These are phyloP conservation scores for Bipolaris cookei DNA, from an alignment of 2,329 filamentous ascomycete genomes.

Conservation along the genomic window DNA sequence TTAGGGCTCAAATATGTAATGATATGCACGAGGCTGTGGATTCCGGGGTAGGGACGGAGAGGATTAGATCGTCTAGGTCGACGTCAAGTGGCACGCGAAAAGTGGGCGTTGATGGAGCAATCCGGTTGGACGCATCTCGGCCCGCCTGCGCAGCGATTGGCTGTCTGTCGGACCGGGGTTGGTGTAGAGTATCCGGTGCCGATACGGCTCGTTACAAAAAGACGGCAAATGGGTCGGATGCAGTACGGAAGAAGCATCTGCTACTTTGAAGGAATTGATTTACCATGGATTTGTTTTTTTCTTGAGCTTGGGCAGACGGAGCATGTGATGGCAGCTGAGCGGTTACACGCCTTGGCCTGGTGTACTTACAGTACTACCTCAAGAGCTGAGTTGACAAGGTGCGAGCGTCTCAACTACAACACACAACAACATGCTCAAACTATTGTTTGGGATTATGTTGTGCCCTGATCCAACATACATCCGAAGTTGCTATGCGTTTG, in stretches of 20 bases:
- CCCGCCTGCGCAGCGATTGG: conserved; percentile 17
- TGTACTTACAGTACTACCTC: neutral
- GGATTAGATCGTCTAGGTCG: conserved; percentile 4
- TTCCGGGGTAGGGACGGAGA: conserved; percentile 18
- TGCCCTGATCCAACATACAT: too few species aligned
- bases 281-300: neutral
- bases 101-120: neutral
- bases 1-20: conserved; percentile 10
- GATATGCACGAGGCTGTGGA: conserved; percentile 6
- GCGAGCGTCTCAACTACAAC: neutral
- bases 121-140: conserved; percentile 26
- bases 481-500: neutral
- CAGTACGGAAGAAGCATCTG: neutral
- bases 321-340: neutral
- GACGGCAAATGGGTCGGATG: neutral
- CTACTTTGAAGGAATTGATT: neutral
- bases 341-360: neutral
- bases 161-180: conserved; percentile 21
- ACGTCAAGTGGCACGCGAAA: conserved; percentile 4
- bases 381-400: neutral
- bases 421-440: neutral
- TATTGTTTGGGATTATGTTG: too few species aligned
- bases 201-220: neutral
- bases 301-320: neutral
- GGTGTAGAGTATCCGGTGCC: neutral